Conservation (phyloP, 352 stramenopile species). For the Phytophthora litchii region DNA sequence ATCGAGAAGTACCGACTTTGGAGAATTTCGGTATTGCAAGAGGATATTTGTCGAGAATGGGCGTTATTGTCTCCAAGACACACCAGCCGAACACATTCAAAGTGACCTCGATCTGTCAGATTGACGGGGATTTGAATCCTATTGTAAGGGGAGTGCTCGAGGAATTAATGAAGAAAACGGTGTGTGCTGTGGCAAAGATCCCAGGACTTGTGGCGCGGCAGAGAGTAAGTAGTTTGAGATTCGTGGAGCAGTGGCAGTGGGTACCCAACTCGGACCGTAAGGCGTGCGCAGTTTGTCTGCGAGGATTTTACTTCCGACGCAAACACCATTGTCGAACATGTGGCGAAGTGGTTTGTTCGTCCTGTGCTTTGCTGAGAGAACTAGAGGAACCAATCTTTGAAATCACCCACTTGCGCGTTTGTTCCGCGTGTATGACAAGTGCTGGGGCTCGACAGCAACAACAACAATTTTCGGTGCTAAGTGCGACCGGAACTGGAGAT, state of each 20-base stretch:
- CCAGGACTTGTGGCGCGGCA: constrained; percentile 62
- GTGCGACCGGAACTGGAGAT: constrained; percentile 27
- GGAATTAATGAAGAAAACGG: constrained; percentile 65
- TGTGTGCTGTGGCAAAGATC: constrained; percentile 52
- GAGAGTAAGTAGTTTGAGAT: constrained; percentile 67
- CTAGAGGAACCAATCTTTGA: constrained; percentile 77
- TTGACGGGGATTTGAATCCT: constrained; percentile 63
- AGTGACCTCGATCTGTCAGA: constrained; percentile 75
- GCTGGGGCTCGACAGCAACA: constrained; percentile 34
- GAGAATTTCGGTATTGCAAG: constrained; percentile 65
- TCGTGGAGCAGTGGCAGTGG: constrained; percentile 84
- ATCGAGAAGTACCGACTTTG: constrained; percentile 65
- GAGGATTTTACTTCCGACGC: constrained; percentile 74
- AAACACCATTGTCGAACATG: constrained; percentile 79
- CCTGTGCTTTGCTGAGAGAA: constrained; percentile 59
- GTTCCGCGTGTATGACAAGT: constrained; percentile 60
- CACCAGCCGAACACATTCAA: constrained; percentile 63
- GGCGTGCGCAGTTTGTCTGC: constrained; percentile 72
- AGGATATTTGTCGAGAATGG: constrained; percentile 59
- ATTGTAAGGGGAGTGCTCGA: constrained; percentile 54
- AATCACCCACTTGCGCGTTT: constrained; percentile 70
- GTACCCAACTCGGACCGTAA: constrained; percentile 74
- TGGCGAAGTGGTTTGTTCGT: constrained; percentile 76
- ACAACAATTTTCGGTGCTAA: constrained; percentile 16
- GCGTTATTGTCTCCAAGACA: constrained; percentile 72